A percentile compares a stretch with the other conserved stretches of the same genome.
phyloP scores from a whole-genome alignment of 345 rosid genomes.

The Durio zibethinus region DNA sequence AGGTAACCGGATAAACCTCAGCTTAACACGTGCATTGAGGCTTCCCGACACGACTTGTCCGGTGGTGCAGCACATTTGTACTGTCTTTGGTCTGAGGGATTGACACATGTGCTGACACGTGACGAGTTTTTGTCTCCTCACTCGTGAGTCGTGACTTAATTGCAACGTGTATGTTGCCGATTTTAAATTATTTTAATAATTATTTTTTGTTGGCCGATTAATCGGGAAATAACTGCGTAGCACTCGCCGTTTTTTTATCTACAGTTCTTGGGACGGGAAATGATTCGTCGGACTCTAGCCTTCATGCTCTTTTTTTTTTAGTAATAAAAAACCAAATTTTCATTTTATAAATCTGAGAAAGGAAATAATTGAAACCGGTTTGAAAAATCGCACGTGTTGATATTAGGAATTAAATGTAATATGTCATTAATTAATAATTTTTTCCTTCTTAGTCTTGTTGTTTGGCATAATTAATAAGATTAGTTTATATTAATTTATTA shows the following conservation, averaged over 20 bases:
- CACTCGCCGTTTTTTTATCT: neutral
- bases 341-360: too few relatives aligned
- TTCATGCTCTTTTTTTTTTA: too few relatives aligned
- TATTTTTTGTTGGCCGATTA: neutral
- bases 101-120: slow-evolving; percentile 15
- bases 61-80: neutral
- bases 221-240: neutral
- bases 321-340: too few relatives aligned
- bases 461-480: too few relatives aligned
- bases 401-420: too few relatives aligned
- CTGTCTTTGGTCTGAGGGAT: neutral
- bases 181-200: neutral
- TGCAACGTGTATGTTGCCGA: neutral
- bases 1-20: slow-evolving; percentile 34
- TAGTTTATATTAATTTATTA: too few relatives aligned
- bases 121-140: slow-evolving; percentile 3
- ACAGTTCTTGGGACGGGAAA: too few relatives aligned
- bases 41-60: slow-evolving; percentile 20
- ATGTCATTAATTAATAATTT: too few relatives aligned
- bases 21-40: slow-evolving; percentile 48
- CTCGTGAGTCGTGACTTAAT: slow-evolving; percentile 1
- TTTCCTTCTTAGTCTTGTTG: too few relatives aligned
- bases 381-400: too few relatives aligned
- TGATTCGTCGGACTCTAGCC: too few relatives aligned
- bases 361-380: too few relatives aligned